A percentile compares a stretch with the other conserved stretches of the same genome.
phyloP scores from a whole-genome alignment of 2,329 filamentous ascomycete genomes.

The Huntiella omanensis region DNA sequence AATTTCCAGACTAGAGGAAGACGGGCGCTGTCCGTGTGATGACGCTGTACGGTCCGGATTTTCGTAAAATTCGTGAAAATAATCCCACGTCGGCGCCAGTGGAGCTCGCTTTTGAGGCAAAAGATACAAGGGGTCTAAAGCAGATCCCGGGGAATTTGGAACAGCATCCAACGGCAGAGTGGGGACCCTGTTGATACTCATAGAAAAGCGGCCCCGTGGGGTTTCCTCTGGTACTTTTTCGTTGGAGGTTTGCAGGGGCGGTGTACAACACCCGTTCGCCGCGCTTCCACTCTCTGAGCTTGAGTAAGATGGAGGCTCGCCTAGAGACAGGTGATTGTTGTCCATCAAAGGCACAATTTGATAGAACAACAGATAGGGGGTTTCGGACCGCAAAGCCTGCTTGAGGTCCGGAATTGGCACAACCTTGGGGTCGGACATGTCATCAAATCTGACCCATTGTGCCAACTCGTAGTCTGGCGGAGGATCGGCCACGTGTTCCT shows the following conservation, averaged over 20 bases:
- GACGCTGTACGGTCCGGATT: not conserved
- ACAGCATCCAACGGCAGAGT: slow-evolving; percentile 6
- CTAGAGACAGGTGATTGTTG: slow-evolving; percentile 31
- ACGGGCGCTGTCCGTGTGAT: too few relatives aligned
- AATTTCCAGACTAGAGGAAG: not conserved
- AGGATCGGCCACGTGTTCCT: slow-evolving; percentile 29
- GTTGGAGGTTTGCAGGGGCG: not conserved
- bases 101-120: not conserved
- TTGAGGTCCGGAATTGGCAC: slow-evolving; percentile 59
- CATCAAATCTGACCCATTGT: slow-evolving; percentile 84
- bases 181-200: slow-evolving; percentile 6
- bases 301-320: slow-evolving; percentile 40
- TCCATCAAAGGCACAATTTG: slow-evolving; percentile 79
- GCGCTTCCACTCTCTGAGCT: slow-evolving; percentile 19
- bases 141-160: slow-evolving; percentile 2
- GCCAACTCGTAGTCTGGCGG: slow-evolving; percentile 51
- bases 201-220: not conserved
- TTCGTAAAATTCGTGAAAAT: slow-evolving; percentile 8
- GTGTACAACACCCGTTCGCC: not conserved
- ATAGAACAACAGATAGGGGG: slow-evolving; percentile 88
- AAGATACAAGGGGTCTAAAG: not conserved
- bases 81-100: not conserved
- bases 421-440: slow-evolving; percentile 57
- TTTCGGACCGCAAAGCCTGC: slow-evolving; percentile 62
- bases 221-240: not conserved